phyloP scores from a whole-genome alignment of 2,329 filamentous ascomycete genomes.

The Aspergillus fumigatus region DNA sequence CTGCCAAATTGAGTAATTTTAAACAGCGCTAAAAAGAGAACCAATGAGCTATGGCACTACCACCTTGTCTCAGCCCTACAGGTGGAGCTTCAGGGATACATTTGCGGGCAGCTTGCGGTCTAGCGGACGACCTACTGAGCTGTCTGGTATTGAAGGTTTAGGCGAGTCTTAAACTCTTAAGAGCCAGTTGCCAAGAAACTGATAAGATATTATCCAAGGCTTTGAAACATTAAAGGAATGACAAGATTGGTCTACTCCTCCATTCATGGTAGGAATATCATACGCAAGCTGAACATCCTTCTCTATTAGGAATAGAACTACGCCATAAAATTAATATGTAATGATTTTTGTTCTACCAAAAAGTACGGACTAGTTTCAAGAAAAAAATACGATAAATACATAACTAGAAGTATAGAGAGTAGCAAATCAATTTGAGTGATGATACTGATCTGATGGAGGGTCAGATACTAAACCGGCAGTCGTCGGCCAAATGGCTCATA shows the following conservation, averaged over 20 bases:
- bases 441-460: background rate
- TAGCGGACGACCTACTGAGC: background rate
- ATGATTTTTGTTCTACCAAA: background rate
- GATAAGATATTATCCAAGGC: background rate
- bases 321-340: background rate
- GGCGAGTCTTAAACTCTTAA: no score
- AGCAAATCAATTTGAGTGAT: background rate
- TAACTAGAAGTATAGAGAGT: background rate
- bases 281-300: background rate
- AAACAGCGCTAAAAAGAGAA: background rate
- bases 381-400: background rate
- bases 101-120: background rate
- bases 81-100: background rate
- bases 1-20: background rate
- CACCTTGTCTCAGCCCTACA: background rate
- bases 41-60: background rate
- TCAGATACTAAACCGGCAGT: background rate
- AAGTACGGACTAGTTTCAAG: background rate
- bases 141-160: background rate
- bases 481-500: background rate
- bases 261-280: background rate
- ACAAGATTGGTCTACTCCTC: background rate
- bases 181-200: background rate
- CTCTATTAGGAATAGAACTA: background rate
- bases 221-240: background rate